Evolutionary conservation across 495 filamentous ascomycete genomes (phyloP), one percentile per base, ranked within the genome.

Genomic region (Aspergillus nidulans): DNA sequence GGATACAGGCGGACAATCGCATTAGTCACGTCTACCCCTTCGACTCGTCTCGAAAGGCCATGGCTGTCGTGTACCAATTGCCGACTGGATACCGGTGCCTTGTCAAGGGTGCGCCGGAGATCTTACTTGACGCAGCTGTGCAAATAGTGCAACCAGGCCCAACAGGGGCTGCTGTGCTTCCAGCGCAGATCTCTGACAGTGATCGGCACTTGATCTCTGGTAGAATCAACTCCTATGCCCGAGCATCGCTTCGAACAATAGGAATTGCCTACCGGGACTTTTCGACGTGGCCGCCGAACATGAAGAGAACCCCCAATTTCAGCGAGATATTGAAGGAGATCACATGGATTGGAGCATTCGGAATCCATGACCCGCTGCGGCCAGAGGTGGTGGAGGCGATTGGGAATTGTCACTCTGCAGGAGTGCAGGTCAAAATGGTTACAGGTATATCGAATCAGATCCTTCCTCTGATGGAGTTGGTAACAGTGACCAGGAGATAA

Each of bases 401-500:
- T 42, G 72, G 71, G 50, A 78, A 80, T 58, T 92, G 89, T 62
- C 84, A 89, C 57, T 77, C 76, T 25, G 90, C 90, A 7, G 90
- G 90, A 51, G 89, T 95, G 16, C 73, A 88, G 49, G 87, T 94
- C 47, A 88, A 91, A 60, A 95, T 95, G 90, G 90, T 95, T 45
- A 95, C 90, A 10, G 74, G 90, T 32, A 89, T 92, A 20, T 39
- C n/a, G n/a, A n/a, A n/a, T n/a, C n/a, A n/a, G n/a, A 24, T 38
- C 28, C 9, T n/a, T 7, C 4, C 19, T 6, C 21, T 6, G n/a
- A 10, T 2, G 13, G 3, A 4, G 25, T 15, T 6, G 3, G 3
- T 9, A 21, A 30, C 19, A 19, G 18, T 16, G 12, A 5, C n/a
- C 21, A 49, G 47, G 47, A 20, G 47, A 49, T 18, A 49, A 49